These are phyloP conservation scores for Termitomyces sp. DNA, from an alignment of 768 basidiomycete genomes.

Conservation along the genomic window DNA sequence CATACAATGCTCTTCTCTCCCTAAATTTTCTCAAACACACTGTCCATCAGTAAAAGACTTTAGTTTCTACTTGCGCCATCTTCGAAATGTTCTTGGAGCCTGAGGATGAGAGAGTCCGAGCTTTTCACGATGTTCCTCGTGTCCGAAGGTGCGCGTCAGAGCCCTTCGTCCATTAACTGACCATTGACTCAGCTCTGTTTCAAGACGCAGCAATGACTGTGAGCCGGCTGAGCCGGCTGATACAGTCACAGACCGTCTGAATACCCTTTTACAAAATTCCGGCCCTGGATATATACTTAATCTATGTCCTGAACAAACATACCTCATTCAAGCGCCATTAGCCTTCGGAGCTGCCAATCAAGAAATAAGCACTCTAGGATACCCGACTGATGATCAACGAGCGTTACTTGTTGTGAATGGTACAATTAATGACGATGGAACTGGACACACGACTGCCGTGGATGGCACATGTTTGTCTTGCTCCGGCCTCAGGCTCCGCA, in stretches of 20 bases:
- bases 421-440: constrained; percentile 45
- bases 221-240: constrained; percentile 49
- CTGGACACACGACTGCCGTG: constrained; percentile 70
- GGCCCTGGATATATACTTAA: constrained; percentile 61
- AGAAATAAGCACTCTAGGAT: constrained; percentile 78
- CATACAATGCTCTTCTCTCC: background rate
- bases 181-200: background rate
- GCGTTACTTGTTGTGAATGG: constrained; percentile 71
- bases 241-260: constrained; percentile 62
- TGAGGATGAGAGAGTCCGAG: background rate
- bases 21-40: background rate
- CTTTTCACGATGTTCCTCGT: background rate
- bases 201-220: constrained; percentile 16
- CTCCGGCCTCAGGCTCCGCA: constrained; percentile 54
- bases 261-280: constrained; percentile 57
- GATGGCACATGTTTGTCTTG: constrained; percentile 61
- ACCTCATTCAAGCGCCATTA: constrained; percentile 62
- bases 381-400: constrained; percentile 61
- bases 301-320: constrained; percentile 60
- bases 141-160: background rate
- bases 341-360: constrained; percentile 62
- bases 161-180: background rate
- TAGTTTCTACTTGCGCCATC: background rate
- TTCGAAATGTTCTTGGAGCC: background rate
- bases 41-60: background rate